Evolutionary conservation across 768 basidiomycete genomes (phyloP).

Genomic region (Neoboletus brunneissimus): DNA sequence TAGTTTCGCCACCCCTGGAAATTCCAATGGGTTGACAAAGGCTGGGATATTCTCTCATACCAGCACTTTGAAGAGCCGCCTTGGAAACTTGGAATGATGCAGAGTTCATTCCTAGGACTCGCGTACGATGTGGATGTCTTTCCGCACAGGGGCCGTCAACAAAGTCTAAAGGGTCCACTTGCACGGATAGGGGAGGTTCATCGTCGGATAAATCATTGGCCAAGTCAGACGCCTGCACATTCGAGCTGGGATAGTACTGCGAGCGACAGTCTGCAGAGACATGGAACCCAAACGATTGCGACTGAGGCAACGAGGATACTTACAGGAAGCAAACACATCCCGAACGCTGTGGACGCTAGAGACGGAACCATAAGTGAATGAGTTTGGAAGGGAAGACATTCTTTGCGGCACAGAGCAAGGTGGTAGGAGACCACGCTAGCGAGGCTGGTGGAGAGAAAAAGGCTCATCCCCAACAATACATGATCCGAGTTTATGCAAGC

Average conservation of each 20-base stretch:
- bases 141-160: neutral
- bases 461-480: neutral
- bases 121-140: conserved; percentile 4
- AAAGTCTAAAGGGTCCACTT: neutral
- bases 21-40: neutral
- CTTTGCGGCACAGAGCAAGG: neutral
- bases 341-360: conserved; percentile 48
- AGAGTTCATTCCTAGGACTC: neutral
- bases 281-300: neutral
- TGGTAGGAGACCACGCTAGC: neutral
- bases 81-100: conserved; percentile 13
- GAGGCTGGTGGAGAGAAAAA: neutral
- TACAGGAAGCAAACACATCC: conserved; percentile 62
- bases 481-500: neutral
- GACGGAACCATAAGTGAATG: conserved; percentile 46
- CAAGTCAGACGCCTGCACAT: conserved; percentile 49
- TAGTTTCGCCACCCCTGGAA: conserved; percentile 20
- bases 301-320: conserved; percentile 17
- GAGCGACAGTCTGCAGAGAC: conserved; percentile 56
- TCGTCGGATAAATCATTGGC: conserved; percentile 41
- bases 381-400: conserved; percentile 49
- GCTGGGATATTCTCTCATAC: conserved; percentile 2
- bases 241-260: conserved; percentile 63
- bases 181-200: conserved; percentile 5
- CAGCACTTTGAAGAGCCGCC: conserved; percentile 22